phyloP scores from a whole-genome alignment of 2,329 filamentous ascomycete genomes.

The Madurella fahalii region DNA sequence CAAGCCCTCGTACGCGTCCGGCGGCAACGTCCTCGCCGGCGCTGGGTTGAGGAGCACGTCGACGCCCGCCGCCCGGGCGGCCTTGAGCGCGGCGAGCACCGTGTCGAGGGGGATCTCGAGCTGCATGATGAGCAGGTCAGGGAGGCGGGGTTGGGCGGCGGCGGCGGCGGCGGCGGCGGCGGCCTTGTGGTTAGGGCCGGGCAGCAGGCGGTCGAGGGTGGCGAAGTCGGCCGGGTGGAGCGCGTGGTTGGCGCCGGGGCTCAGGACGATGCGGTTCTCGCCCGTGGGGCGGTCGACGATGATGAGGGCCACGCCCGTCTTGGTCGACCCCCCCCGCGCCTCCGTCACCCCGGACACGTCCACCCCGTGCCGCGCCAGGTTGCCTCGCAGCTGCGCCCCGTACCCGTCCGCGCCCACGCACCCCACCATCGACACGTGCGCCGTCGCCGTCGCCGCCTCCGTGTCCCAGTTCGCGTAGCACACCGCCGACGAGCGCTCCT shows the following conservation, averaged over 20 bases:
- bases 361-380: constrained; percentile 59
- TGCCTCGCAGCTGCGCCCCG: constrained; percentile 54
- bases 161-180: too few species aligned
- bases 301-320: constrained; percentile 71
- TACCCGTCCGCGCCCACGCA: constrained; percentile 69
- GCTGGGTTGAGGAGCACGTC: constrained; percentile 82
- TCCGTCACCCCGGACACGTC: constrained; percentile 33
- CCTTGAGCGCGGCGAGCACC: constrained; percentile 56
- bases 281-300: constrained; percentile 68
- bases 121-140: constrained; percentile 69
- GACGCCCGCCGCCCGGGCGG: constrained; percentile 45
- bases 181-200: too few species aligned
- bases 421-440: constrained; percentile 65
- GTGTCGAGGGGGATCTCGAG: constrained; percentile 70
- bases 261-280: constrained; percentile 73
- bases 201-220: too few species aligned
- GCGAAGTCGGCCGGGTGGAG: constrained; percentile 34
- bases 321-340: constrained; percentile 38
- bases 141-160: too few species aligned
- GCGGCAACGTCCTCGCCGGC: constrained; percentile 66
- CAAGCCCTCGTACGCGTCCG: constrained; percentile 61
- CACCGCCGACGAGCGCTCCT: neutral
- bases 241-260: constrained; percentile 64
- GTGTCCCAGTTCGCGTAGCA: neutral
- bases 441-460: constrained; percentile 23